Evolutionary conservation across 2,329 filamentous ascomycete genomes (phyloP).

Genomic region (Hyphodiscus sp.): DNA sequence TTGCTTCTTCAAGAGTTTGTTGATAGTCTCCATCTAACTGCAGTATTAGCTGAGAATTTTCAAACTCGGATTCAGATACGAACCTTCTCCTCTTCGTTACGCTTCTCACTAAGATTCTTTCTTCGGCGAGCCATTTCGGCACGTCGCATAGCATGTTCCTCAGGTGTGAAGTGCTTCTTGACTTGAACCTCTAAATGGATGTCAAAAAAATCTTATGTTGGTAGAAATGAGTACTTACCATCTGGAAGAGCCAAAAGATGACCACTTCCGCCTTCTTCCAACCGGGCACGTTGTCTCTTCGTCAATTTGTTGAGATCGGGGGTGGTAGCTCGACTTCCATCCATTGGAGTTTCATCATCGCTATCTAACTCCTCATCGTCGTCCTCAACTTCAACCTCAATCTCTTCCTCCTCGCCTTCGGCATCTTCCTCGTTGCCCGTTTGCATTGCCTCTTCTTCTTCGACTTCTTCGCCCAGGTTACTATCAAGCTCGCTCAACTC

Average conservation of each 20-base stretch:
- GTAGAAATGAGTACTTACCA: slow-evolving; percentile 22
- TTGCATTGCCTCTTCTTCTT: slow-evolving; percentile 41
- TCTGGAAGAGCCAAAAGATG: slow-evolving; percentile 38
- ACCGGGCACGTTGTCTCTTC: slow-evolving; percentile 56
- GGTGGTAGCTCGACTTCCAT: slow-evolving; percentile 48
- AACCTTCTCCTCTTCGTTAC: slow-evolving; percentile 74
- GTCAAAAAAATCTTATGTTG: slow-evolving; percentile 14
- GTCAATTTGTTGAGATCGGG: slow-evolving; percentile 62
- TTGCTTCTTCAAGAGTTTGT: slow-evolving; percentile 82
- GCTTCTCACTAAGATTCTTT: slow-evolving; percentile 69
- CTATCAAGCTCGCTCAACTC: slow-evolving; percentile 31
- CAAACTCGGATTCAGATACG: slow-evolving; percentile 1
- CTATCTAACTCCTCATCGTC: slow-evolving; percentile 29
- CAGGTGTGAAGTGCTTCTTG: slow-evolving; percentile 66
- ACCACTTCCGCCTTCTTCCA: slow-evolving; percentile 43
- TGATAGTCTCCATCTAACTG: slow-evolving; percentile 80
- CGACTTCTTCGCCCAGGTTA: slow-evolving; percentile 38
- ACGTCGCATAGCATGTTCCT: slow-evolving; percentile 66
- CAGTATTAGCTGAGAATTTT: slow-evolving; percentile 6
- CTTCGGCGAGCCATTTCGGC: slow-evolving; percentile 68
- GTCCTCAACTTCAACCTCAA: slow-evolving; percentile 34
- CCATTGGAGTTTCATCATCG: slow-evolving; percentile 36
- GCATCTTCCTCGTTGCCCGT: slow-evolving; percentile 34
- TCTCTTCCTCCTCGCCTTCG: slow-evolving; percentile 41
- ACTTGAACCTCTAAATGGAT: slow-evolving; percentile 52